Percentiles rank a stretch among this genome's conserved stretches.
Conservation (phyloP, 78 protist species). For the Diacronema lutheri region DNA sequence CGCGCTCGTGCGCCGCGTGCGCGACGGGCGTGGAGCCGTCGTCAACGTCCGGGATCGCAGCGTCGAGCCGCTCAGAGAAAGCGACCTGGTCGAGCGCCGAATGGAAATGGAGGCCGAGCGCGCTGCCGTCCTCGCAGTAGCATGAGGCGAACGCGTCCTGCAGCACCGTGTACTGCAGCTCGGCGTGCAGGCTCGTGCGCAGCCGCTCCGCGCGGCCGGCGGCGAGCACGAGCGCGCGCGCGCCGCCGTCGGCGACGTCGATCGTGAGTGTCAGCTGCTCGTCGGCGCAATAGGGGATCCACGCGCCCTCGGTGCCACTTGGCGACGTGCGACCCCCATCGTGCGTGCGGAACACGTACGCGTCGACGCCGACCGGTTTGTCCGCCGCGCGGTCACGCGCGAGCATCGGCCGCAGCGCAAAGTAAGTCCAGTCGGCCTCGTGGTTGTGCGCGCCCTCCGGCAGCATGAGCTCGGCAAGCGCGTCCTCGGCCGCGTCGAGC, state of each 20-base stretch:
- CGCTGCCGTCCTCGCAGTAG: background rate
- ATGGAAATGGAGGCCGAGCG: background rate
- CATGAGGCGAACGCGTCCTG: background rate
- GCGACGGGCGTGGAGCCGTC: too few species aligned
- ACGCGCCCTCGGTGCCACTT: background rate
- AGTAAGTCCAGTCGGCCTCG: constrained; percentile 77
- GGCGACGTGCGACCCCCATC: background rate
- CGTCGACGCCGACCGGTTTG: too few species aligned
- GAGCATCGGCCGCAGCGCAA: background rate
- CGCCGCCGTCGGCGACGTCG: background rate
- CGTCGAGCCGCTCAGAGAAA: background rate
- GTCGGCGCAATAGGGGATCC: background rate
- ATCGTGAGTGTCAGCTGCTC: background rate
- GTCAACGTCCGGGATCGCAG: background rate
- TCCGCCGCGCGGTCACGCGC: too few species aligned
- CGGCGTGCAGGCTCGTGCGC: background rate
- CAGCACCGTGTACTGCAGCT: background rate
- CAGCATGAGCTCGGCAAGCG: constrained; percentile 80
- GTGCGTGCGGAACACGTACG: too few species aligned
- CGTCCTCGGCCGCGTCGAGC: background rate
- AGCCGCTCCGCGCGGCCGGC: background rate
- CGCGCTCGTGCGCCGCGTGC: too few species aligned
- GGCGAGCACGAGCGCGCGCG: background rate
- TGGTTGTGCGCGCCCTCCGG: constrained; percentile 86
- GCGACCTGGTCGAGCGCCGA: background rate